A percentile compares a stretch with the other conserved stretches of the same genome.
phyloP scores from a whole-genome alignment of 306 rosid species.

The Quercus wislizeni region DNA sequence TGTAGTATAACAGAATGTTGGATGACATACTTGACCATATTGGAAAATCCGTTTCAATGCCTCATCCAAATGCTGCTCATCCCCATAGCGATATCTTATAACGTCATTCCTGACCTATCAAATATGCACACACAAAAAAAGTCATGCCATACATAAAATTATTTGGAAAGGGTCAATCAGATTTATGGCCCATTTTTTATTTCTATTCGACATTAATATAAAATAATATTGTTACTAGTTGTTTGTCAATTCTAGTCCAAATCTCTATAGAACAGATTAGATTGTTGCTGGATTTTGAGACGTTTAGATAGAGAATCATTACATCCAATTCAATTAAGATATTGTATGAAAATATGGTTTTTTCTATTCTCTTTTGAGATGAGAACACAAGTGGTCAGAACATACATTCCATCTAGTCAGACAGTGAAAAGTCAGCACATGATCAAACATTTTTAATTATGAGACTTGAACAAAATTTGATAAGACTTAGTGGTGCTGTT shows the following conservation, averaged over 20 bases:
- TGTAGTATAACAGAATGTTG: neutral
- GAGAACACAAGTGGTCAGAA: neutral
- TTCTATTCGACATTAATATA: no score
- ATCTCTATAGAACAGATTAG: no score
- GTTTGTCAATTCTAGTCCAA: no score
- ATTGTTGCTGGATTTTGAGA: no score
- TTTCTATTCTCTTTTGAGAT: no score
- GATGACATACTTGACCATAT: constrained; percentile 73
- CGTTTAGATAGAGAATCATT: no score
- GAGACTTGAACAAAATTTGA: neutral
- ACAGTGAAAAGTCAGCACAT: neutral
- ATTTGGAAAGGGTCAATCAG: constrained; percentile 1
- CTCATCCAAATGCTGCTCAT: constrained; percentile 97
- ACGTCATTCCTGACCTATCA: constrained; percentile 86
- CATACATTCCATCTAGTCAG: constrained; percentile 8
- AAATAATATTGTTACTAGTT: no score
- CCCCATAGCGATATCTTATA: constrained; percentile 88
- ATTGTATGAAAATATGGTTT: no score
- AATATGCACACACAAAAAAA: constrained; percentile 1
- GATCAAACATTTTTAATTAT: neutral
- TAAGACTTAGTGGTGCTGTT: neutral
- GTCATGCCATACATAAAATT: constrained; percentile 3
- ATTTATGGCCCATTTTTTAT: neutral
- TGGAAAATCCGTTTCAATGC: constrained; percentile 92
- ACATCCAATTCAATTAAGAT: no score